Conservation (phyloP, 2,329 filamentous ascomycete genomes). For the Aureobasidium melanogenum region DNA sequence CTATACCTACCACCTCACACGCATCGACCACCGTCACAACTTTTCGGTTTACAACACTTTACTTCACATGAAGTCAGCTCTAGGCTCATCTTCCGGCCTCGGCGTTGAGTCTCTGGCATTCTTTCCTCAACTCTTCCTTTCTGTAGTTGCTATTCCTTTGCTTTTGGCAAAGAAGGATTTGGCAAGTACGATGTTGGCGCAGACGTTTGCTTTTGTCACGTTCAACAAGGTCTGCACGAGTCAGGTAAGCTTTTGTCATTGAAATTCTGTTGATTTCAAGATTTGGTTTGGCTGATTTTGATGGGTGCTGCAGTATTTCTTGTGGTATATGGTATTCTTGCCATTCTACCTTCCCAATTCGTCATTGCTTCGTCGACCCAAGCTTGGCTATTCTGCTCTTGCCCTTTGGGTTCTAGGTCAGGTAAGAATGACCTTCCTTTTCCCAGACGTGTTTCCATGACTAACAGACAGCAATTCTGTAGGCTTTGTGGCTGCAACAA, state of each 20-base stretch:
- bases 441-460: neutral
- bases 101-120: conserved; percentile 76
- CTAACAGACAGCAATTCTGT: neutral
- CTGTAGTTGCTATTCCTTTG: conserved; percentile 66
- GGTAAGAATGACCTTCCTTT: conserved; percentile 25
- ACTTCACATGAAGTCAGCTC: conserved; percentile 74
- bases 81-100: conserved; percentile 33
- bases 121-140: conserved; percentile 74
- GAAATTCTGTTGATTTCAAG: neutral
- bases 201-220: conserved; percentile 93
- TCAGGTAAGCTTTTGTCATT: conserved; percentile 54
- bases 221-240: conserved; percentile 99
- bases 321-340: conserved; percentile 94
- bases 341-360: conserved; percentile 83
- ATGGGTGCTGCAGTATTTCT: conserved; percentile 62
- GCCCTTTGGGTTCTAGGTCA: conserved; percentile 69
- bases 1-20: conserved; percentile 83
- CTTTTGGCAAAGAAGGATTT: conserved; percentile 73
- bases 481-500: conserved; percentile 41
- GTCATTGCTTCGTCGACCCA: conserved; percentile 53
- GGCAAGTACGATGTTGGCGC: conserved; percentile 76
- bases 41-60: conserved; percentile 94
- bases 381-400: conserved; percentile 56
- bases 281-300: too few relatives aligned
- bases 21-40: conserved; percentile 95